Evolutionary conservation across 768 basidiomycete genomes (phyloP), one percentile per base, ranked within the genome.

Genomic region (Floccularia luteovirens): DNA sequence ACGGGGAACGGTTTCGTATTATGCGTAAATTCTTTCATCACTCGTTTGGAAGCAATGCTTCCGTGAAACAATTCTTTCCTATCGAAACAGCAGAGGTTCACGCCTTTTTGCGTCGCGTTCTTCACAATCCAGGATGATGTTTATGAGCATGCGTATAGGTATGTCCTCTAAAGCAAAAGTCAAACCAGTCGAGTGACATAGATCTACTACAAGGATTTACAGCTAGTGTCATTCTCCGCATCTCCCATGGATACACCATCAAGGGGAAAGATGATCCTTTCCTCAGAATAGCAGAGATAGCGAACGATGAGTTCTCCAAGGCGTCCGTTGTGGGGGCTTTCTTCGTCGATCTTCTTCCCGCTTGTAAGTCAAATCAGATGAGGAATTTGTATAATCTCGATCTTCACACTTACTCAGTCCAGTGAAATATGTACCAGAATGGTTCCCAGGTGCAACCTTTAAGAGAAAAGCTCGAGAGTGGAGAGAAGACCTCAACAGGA

Each of bases 161-260:
- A 56, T 41, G 68, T 50, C 38, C 24, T 13, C 43, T 3, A 22
- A 12, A n/a, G 16, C 12, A 21, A 22, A 24, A 28, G n/a, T 14
- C n/a, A 14, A 41, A 45, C 28, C 42, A 28, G 32, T 23, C 20
- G 39, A 22, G 39, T 39, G 44, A 10, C 33, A 45, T 30, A 12
- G n/a, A n/a, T n/a, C 30, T 20, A 19, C 11, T 41, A 77, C n/a
- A n/a, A n/a, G n/a, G 74, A 50, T 66, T 67, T 28, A 66, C 68
- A 36, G 75, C 74, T n/a, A 64, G 73, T 11, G 64, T 72, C 38
- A 66, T 75, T 37, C 59, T 77, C 23, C 66, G 67, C 19, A 72
- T 75, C 36, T 69, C 72, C 3, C 66, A 77, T 47, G 75, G 75
- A 8, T 75, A 75, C 49, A 64, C 72, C 46, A 68, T 69, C 40